These are phyloP conservation scores for Macroventuria anomochaeta DNA, from an alignment of 2,329 filamentous ascomycete species.

Conservation along the genomic window DNA sequence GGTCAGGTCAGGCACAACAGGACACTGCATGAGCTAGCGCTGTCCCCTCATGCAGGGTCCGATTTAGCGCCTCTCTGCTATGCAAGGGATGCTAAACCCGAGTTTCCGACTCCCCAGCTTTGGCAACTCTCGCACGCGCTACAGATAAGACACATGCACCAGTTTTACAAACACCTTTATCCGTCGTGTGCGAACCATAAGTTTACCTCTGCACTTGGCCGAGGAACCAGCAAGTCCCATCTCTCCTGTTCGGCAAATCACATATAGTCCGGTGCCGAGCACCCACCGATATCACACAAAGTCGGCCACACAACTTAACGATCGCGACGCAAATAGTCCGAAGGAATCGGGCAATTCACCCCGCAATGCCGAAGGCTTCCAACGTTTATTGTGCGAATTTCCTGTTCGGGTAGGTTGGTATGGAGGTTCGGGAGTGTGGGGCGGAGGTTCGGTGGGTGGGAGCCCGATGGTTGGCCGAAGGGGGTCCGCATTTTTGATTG, in stretches of 20 bases:
- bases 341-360: constrained; percentile 16
- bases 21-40: constrained; percentile 8
- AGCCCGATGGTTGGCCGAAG: constrained; percentile 9
- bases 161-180: neutral
- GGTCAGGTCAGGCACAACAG: constrained; percentile 3
- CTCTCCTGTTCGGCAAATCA: neutral
- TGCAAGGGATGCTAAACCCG: neutral
- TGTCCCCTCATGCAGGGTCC: constrained; percentile 5
- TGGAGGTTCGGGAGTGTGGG: constrained; percentile 2
- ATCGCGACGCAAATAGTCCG: constrained; percentile 5
- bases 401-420: constrained; percentile 6
- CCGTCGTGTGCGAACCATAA: neutral
- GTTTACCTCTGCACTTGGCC: neutral
- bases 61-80: neutral
- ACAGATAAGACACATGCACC: neutral
- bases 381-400: constrained; percentile 7
- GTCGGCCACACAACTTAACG: neutral
- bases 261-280: constrained; percentile 3
- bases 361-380: constrained; percentile 19
- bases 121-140: constrained; percentile 6
- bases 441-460: constrained; percentile 9
- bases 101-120: neutral
- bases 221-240: neutral
- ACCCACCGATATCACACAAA: constrained; percentile 5
- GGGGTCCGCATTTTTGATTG: neutral